Evolutionary conservation across 139 green algal species (phyloP), one percentile per base, ranked within the genome.

Genomic region (Haematococcus sp.): DNA sequence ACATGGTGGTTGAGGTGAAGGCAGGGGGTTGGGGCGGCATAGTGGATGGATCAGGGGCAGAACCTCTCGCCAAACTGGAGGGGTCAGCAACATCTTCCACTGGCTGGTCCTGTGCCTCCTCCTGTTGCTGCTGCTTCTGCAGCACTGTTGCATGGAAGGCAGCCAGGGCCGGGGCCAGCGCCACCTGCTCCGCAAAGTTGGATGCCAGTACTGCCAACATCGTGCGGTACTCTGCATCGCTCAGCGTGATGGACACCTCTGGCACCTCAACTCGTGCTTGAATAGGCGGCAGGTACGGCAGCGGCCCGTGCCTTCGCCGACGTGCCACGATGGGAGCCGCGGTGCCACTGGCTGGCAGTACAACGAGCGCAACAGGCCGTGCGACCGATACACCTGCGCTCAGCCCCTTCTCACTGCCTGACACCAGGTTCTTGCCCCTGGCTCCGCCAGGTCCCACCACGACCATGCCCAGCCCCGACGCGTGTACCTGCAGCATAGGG

Each of bases 161-260:
- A 9, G 59, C 59, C 35, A 76, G 67, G 9, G 33, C 43, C 5
- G 44, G 59, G 2, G 75, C 58, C 20, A 68, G 70, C 4, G 66
- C 49, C 15, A 32, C 46, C 19, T 58, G 46, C 60, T 81, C 54
- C 9, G 54, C 54, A 61, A 61, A 61, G 54, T 61, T 61, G 54
- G 23, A 61, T 4, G 54, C n/a, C 31, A 69, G 61, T 16, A 69
- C 61, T 28, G 31, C 31, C 15, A 69, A 91, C 34, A 94, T 84
- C 25, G 83, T 71, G 20, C 74, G 61, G 74, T 96, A 97, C 74
- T 97, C 91, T 0, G 17, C 61, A 63, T 97, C 89, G 2, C 71
- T 83, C 9, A 96, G 61, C 1, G 63, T 68, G 0, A 86, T 82
- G 17, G 75, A 75, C 34, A 96, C 80, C 30, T 74, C 73, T 0